Evolutionary conservation across 768 basidiomycete genomes (phyloP), one percentile per base, ranked within the genome.

Genomic region (Mrakia hoshinonis): DNA sequence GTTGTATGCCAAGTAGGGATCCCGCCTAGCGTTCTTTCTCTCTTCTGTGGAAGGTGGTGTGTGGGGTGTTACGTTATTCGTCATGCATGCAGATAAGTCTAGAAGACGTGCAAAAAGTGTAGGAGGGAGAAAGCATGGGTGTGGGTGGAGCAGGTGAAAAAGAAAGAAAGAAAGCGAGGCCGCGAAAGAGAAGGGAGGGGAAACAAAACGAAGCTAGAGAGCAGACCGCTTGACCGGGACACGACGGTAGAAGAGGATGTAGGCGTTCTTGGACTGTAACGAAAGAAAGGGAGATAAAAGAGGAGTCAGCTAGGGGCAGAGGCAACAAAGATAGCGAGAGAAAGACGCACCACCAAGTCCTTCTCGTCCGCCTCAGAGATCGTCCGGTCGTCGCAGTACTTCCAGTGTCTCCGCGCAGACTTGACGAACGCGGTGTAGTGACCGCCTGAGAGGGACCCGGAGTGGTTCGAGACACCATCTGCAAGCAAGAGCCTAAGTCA

Each of bases 381-480:
- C 75, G 89, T 89, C 76, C 92, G 93, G 79, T 98, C 95, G 76
- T 96, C 93, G 78, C 92, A 94, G 76, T 91, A 91, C 78, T 88
- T 81, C 96, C 96, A 99, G 47, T 89, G 87, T 43, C 89, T 88
- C 67, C 87, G 84, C 20, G 89, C 91, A 20, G 31, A 47, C 46
- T 90, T 85, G 65, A 99, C 87, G 76, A 87, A 93, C 24, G 96
- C 92, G 58, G 95, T 98, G 79, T 98, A 99, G 80, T 99, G 96
- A 0, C 96, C 96, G 77, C 90, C 91, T 76, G 88, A 92, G 68
- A 99, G 81, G 77, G 87, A 95, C 1, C 96, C 96, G 79, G 87
- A 91, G 81, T 99, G 96, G 79, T 98, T 97, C 70, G 91, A 95
- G 51, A 98, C 93, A 12, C 84, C 94, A 77, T 96, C 72, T 73